These are phyloP conservation scores for Datisca glomerata DNA, from an alignment of 306 rosid genomes.

Conservation along the genomic window DNA sequence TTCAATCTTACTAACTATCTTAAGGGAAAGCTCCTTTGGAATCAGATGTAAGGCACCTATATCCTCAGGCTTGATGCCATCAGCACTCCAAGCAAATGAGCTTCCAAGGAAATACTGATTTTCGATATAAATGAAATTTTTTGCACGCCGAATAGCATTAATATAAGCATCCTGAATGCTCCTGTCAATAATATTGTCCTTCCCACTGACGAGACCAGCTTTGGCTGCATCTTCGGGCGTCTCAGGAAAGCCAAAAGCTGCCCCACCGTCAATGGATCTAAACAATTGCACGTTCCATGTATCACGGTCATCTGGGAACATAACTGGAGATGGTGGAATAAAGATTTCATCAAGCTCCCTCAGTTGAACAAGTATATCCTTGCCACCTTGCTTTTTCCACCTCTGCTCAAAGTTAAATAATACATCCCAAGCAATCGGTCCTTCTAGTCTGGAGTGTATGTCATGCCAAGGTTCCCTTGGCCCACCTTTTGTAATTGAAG, in stretches of 20 bases:
- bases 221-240: conserved; percentile 30
- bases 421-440: conserved; percentile 47
- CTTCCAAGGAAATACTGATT: conserved; percentile 47
- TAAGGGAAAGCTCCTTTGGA: conserved; percentile 40
- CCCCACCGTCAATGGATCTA: conserved; percentile 41
- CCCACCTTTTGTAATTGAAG: conserved; percentile 30
- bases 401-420: conserved; percentile 36
- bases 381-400: conserved; percentile 48
- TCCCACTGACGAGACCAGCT: conserved; percentile 39
- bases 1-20: conserved; percentile 29
- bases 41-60: conserved; percentile 34
- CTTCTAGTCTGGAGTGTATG: conserved; percentile 38
- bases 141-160: conserved; percentile 36
- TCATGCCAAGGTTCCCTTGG: conserved; percentile 53
- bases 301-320: conserved; percentile 26
- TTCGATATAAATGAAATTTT: conserved; percentile 38
- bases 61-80: conserved; percentile 23
- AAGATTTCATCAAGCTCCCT: conserved; percentile 28
- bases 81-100: conserved; percentile 31
- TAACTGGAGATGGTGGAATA: conserved; percentile 40
- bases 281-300: conserved; percentile 42
- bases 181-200: conserved; percentile 39
- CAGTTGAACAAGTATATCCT: conserved; percentile 26
- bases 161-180: conserved; percentile 45
- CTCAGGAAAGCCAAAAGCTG: conserved; percentile 40